A percentile compares a stretch with the other conserved stretches of the same genome.
These are phyloP conservation scores for Vicia sativa DNA, from an alignment of 306 rosid genomes.

Conservation along the genomic window DNA sequence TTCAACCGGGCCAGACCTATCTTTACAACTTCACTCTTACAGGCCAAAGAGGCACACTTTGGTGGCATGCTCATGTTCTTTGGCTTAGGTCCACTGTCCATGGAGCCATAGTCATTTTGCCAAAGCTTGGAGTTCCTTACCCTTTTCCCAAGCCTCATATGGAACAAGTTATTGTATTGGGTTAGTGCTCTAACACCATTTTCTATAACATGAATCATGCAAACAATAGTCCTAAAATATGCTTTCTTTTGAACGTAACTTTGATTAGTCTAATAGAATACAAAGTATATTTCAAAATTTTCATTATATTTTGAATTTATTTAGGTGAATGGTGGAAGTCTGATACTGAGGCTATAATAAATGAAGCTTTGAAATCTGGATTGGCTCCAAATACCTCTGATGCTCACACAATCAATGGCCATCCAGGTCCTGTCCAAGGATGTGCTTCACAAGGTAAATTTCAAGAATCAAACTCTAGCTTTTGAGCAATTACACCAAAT, in stretches of 20 bases:
- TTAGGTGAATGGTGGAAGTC: constrained; percentile 98
- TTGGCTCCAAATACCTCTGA: constrained; percentile 85
- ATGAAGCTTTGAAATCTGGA: constrained; percentile 80
- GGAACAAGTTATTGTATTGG: constrained; percentile 60
- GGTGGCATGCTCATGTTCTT: constrained; percentile 90
- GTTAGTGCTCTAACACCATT: constrained; percentile 39
- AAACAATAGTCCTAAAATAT: background rate
- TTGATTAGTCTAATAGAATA: constrained; percentile 1
- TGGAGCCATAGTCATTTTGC: constrained; percentile 80
- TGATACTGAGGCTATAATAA: constrained; percentile 75
- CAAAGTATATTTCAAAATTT: background rate
- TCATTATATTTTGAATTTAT: constrained; percentile 32
- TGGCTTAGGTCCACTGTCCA: constrained; percentile 91
- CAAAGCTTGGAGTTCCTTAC: constrained; percentile 84
- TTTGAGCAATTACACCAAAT: background rate
- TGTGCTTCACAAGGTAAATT: constrained; percentile 46
- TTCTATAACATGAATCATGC: background rate
- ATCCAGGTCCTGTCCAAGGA: constrained; percentile 52
- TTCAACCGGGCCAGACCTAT: constrained; percentile 67
- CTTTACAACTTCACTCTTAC: constrained; percentile 78
- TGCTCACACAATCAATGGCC: constrained; percentile 83
- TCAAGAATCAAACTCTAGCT: background rate
- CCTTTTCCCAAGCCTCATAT: constrained; percentile 78
- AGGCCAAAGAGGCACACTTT: constrained; percentile 91
- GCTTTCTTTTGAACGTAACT: background rate